phyloP scores from a whole-genome alignment of 176 grass and related monocot species.

The Bonia amplexicaulis region DNA sequence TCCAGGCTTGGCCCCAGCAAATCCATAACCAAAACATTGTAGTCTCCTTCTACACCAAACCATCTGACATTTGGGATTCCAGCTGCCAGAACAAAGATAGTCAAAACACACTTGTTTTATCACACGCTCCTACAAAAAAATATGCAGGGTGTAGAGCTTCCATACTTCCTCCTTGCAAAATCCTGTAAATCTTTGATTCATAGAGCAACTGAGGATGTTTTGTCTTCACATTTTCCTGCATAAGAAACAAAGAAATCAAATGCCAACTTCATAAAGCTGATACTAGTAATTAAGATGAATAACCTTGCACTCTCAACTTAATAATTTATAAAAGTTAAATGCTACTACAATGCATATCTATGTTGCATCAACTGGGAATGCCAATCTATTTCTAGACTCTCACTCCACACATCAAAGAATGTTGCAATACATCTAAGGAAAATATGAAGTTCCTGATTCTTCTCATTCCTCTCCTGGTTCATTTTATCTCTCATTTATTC shows the following conservation, averaged over 20 bases:
- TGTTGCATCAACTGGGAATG: background rate
- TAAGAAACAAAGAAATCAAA: slow-evolving; percentile 23
- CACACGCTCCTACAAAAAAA: slow-evolving; percentile 6
- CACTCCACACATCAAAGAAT: background rate
- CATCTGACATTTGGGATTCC: slow-evolving; percentile 91
- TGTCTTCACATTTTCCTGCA: slow-evolving; percentile 95
- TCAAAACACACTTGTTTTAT: slow-evolving; percentile 20
- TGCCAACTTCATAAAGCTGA: background rate
- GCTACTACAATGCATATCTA: background rate
- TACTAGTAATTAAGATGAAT: slow-evolving; percentile 11
- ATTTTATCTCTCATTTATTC: background rate
- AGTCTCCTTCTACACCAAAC: slow-evolving; percentile 96
- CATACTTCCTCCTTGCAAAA: slow-evolving; percentile 96
- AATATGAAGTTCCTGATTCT: background rate
- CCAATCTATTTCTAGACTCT: background rate
- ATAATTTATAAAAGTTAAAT: background rate
- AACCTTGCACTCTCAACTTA: background rate
- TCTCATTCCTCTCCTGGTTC: background rate
- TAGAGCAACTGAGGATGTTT: slow-evolving; percentile 96
- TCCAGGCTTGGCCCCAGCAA: slow-evolving; percentile 90
- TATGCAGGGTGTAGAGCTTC: slow-evolving; percentile 2
- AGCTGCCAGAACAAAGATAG: slow-evolving; percentile 56
- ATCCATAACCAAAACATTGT: slow-evolving; percentile 99
- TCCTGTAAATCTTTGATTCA: slow-evolving; percentile 96
- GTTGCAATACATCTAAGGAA: background rate